phyloP scores from a whole-genome alignment of 225 moss, liverwort and hornwort genomes.

The Bryum argenteum region DNA sequence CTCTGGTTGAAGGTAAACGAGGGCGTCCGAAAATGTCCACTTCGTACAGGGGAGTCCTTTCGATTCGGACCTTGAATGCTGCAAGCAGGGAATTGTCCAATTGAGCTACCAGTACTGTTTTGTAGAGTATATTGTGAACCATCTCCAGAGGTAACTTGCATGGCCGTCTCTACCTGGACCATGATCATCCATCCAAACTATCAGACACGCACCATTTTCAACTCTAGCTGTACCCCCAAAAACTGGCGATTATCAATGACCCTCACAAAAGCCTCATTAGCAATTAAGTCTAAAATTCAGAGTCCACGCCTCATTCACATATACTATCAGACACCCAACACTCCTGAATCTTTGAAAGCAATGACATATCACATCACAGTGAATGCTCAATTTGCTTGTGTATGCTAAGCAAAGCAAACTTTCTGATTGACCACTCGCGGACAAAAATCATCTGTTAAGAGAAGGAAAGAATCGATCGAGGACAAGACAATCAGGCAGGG shows the following conservation, averaged over 20 bases:
- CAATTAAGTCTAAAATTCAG: not conserved
- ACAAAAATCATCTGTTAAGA: not conserved
- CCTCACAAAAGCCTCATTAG: slow-evolving; percentile 1
- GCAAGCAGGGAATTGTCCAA: slow-evolving; percentile 37
- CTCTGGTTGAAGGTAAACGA: slow-evolving; percentile 30
- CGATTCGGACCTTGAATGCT: slow-evolving; percentile 51
- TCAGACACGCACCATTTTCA: slow-evolving; percentile 8
- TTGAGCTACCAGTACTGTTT: slow-evolving; percentile 20
- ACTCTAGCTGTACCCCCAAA: not conserved
- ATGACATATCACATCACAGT: not conserved
- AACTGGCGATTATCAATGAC: not conserved
- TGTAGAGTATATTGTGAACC: slow-evolving; percentile 44
- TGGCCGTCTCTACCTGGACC: slow-evolving; percentile 53
- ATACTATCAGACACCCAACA: not conserved
- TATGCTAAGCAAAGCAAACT: not conserved
- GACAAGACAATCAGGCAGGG: slow-evolving; percentile 14
- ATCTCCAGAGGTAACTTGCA: slow-evolving; percentile 46
- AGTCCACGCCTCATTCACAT: not conserved
- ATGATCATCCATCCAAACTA: not conserved
- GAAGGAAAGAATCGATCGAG: not conserved
- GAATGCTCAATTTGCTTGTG: not conserved
- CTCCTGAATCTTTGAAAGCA: slow-evolving; percentile 5
- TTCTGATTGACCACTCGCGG: not conserved
- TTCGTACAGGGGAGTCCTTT: slow-evolving; percentile 46
- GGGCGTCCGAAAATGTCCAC: slow-evolving; percentile 47